phyloP scores from a whole-genome alignment of 1,284 basidiomycete genomes.

The Porodaedalea pini region DNA sequence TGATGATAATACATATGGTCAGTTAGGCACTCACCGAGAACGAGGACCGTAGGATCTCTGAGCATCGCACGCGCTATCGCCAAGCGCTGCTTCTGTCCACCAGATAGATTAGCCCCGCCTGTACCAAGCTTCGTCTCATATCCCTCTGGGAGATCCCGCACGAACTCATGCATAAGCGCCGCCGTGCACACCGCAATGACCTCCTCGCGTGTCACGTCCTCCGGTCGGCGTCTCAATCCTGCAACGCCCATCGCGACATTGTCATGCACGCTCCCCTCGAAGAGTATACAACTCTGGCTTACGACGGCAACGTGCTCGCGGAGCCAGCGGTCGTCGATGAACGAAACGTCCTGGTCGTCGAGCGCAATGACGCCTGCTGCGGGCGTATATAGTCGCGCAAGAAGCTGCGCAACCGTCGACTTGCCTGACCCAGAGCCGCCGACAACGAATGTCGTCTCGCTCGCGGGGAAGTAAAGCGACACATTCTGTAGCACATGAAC shows the following conservation, averaged over 20 bases:
- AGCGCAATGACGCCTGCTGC: slow-evolving; percentile 63
- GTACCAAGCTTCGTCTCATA: slow-evolving; percentile 83
- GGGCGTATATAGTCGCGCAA: slow-evolving; percentile 77
- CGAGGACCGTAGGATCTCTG: slow-evolving; percentile 84
- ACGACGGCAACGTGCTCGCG: slow-evolving; percentile 75
- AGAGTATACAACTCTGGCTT: slow-evolving; percentile 74
- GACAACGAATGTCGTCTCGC: slow-evolving; percentile 90
- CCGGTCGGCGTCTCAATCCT: slow-evolving; percentile 37
- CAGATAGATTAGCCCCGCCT: slow-evolving; percentile 77
- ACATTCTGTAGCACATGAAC: slow-evolving; percentile 60
- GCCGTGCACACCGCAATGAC: slow-evolving; percentile 81
- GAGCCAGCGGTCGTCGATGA: slow-evolving; percentile 76
- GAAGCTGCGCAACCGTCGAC: slow-evolving; percentile 82
- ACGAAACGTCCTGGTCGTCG: slow-evolving; percentile 78
- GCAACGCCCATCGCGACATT: slow-evolving; percentile 83
- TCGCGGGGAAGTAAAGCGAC: slow-evolving; percentile 74
- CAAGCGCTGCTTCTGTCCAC: slow-evolving; percentile 91
- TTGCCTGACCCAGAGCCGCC: slow-evolving; percentile 92
- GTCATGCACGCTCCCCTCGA: slow-evolving; percentile 82
- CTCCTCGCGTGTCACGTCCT: slow-evolving; percentile 59
- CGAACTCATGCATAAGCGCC: slow-evolving; percentile 87
- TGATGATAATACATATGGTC: not conserved
- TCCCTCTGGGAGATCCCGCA: slow-evolving; percentile 77
- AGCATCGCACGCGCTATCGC: slow-evolving; percentile 88
- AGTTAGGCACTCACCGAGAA: slow-evolving; percentile 69